Percentiles rank a stretch among this genome's conserved stretches.
phyloP scores from a whole-genome alignment of 345 rosid species.

The Lenwebbia sp. region DNA sequence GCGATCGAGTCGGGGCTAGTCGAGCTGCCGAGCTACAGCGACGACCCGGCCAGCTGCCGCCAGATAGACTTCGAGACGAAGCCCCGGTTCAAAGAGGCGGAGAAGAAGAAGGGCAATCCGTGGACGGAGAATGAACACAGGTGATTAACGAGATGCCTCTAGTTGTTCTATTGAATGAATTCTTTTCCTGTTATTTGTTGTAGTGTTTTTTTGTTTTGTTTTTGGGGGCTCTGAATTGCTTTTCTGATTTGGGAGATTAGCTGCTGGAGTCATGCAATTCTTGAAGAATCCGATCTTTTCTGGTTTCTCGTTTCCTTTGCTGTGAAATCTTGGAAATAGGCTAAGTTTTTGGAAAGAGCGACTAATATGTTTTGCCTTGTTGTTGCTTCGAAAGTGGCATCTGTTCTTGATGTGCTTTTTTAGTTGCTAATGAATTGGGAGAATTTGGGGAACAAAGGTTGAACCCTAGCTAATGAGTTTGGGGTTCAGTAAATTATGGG shows the following conservation, averaged over 20 bases:
- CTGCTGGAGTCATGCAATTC: neutral
- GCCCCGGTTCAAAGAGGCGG: constrained; percentile 15
- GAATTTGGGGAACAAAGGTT: neutral
- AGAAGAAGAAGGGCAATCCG: constrained; percentile 73
- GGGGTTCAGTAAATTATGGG: neutral
- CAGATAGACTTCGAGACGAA: constrained; percentile 32
- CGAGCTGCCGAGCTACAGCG: constrained; percentile 44
- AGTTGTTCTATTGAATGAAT: neutral
- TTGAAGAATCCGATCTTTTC: neutral
- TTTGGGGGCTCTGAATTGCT: neutral
- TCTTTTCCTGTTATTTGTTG: neutral
- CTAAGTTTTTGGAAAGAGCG: neutral
- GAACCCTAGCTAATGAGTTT: neutral
- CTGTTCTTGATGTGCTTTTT: neutral
- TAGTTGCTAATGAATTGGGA: neutral
- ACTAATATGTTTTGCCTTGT: neutral
- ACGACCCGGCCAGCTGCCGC: constrained; percentile 14
- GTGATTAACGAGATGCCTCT: constrained; percentile 1
- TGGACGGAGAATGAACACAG: constrained; percentile 58
- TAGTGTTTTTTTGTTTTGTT: neutral
- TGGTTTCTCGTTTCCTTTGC: neutral
- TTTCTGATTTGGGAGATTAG: neutral
- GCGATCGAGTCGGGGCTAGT: constrained; percentile 70
- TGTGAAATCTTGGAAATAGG: neutral
- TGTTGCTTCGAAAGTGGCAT: neutral